Percentiles rank a stretch among this genome's conserved stretches.
phyloP scores from a whole-genome alignment of 2,329 filamentous ascomycete species.

The Chaetomium olivaceum region DNA sequence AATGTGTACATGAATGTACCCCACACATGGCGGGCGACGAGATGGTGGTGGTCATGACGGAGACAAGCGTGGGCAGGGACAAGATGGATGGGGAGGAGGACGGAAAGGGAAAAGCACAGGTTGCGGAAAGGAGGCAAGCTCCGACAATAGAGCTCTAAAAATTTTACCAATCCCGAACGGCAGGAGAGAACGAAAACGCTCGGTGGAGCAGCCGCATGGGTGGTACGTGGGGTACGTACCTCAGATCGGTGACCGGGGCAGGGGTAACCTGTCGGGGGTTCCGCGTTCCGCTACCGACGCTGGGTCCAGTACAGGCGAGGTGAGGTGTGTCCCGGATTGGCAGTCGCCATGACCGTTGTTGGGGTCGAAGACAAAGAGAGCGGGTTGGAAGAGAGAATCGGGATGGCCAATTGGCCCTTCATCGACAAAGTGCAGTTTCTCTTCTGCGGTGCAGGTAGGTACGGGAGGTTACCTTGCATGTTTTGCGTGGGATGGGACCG shows the following conservation, averaged over 20 bases:
- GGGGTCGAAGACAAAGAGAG: not conserved
- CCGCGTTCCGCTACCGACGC: constrained; percentile 8
- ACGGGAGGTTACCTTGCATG: not conserved
- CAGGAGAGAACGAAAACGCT: constrained; percentile 21
- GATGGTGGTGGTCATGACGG: constrained; percentile 22
- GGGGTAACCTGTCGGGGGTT: not conserved
- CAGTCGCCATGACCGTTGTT: not conserved
- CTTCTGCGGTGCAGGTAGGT: not conserved
- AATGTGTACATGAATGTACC: constrained; percentile 22
- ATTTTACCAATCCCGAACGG: constrained; percentile 19
- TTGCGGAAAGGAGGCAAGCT: constrained; percentile 7
- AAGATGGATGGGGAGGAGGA: constrained; percentile 18
- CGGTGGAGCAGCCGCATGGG: constrained; percentile 13
- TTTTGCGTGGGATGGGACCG: constrained; percentile 1
- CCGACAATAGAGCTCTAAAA: constrained; percentile 17
- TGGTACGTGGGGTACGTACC: constrained; percentile 16
- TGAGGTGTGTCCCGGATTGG: constrained; percentile 6
- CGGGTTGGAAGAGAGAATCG: not conserved
- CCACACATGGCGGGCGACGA: constrained; percentile 31
- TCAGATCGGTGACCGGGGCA: constrained; percentile 8
- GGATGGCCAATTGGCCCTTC: not conserved
- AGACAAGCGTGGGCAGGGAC: constrained; percentile 20
- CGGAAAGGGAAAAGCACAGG: constrained; percentile 19
- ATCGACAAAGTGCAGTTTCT: not conserved
- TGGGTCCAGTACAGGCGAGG: not conserved